These are phyloP conservation scores for Canariomyces notabilis DNA, from an alignment of 2,329 filamentous ascomycete species.

Conservation along the genomic window DNA sequence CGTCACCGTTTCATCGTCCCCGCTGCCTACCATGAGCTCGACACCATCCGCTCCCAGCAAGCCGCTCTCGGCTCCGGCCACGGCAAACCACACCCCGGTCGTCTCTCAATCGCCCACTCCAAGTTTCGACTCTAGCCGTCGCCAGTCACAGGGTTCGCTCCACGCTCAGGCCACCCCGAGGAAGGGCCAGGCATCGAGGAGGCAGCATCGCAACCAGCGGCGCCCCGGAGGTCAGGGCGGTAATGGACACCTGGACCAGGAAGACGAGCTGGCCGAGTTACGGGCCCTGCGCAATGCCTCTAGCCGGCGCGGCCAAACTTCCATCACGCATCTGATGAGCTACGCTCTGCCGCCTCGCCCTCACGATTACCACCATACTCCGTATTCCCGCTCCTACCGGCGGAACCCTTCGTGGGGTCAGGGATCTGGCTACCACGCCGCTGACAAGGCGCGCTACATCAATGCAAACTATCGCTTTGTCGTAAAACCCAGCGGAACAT, in stretches of 20 bases:
- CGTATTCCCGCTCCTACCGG: slow-evolving; percentile 53
- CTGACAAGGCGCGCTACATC: slow-evolving; percentile 84
- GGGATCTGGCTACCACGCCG: slow-evolving; percentile 82
- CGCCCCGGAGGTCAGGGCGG: slow-evolving; percentile 48
- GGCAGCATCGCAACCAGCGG: slow-evolving; percentile 78
- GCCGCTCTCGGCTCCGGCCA: slow-evolving; percentile 41
- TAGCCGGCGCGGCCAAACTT: slow-evolving; percentile 86
- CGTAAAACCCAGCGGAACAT: slow-evolving; percentile 75
- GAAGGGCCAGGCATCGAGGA: slow-evolving; percentile 70
- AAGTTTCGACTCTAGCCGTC: slow-evolving; percentile 48
- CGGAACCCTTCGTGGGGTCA: slow-evolving; percentile 76
- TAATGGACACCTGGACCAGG: slow-evolving; percentile 51
- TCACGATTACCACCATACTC: slow-evolving; percentile 49
- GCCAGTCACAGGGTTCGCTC: slow-evolving; percentile 36
- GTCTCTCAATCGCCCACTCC: slow-evolving; percentile 39
- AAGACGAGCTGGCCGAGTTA: slow-evolving; percentile 83
- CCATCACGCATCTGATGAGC: slow-evolving; percentile 94
- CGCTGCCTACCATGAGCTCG: slow-evolving; percentile 29
- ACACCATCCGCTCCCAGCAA: slow-evolving; percentile 43
- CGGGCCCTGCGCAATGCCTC: slow-evolving; percentile 52
- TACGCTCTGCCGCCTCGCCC: slow-evolving; percentile 76
- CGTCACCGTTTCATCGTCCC: not conserved
- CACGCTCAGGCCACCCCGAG: slow-evolving; percentile 49
- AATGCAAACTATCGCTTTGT: slow-evolving; percentile 98
- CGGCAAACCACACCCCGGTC: slow-evolving; percentile 38